phyloP scores from a whole-genome alignment of 805 yeast genomes.

The Tetrapisispora arboricola region DNA sequence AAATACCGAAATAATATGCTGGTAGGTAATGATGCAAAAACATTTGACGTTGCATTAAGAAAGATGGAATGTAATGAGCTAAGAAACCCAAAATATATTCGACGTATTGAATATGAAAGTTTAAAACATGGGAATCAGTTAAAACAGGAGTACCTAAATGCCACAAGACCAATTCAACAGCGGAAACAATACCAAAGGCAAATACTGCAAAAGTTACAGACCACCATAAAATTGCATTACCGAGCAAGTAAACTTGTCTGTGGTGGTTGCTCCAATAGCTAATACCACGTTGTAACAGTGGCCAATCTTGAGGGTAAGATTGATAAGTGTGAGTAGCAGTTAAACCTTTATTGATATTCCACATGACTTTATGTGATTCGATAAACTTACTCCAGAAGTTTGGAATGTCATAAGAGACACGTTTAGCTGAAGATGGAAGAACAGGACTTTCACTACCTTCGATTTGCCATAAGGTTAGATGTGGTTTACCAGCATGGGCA shows the following conservation, averaged over 20 bases:
- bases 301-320: slow-evolving; percentile 67
- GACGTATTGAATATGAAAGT: slow-evolving; percentile 53
- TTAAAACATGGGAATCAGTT: slow-evolving; percentile 42
- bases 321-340: slow-evolving; percentile 61
- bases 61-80: slow-evolving; percentile 65
- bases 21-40: slow-evolving; percentile 91
- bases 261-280: slow-evolving; percentile 53
- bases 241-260: slow-evolving; percentile 58
- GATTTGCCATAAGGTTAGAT: slow-evolving; percentile 60
- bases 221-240: slow-evolving; percentile 78
- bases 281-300: slow-evolving; percentile 64
- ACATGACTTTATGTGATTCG: slow-evolving; percentile 64
- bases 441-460: slow-evolving; percentile 54
- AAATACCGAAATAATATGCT: slow-evolving; percentile 76
- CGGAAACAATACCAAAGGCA: slow-evolving; percentile 38
- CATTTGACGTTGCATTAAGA: slow-evolving; percentile 81
- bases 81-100: slow-evolving; percentile 62
- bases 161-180: slow-evolving; percentile 45
- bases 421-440: slow-evolving; percentile 36
- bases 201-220: slow-evolving; percentile 42
- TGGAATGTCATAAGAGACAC: slow-evolving; percentile 43
- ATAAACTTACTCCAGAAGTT: slow-evolving; percentile 48
- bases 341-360: slow-evolving; percentile 59
- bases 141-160: slow-evolving; percentile 48
- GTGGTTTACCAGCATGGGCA: slow-evolving; percentile 58